A percentile compares a stretch with the other conserved stretches of the same genome.
Conservation (phyloP, 768 basidiomycete species). For the Floccularia luteovirens region DNA sequence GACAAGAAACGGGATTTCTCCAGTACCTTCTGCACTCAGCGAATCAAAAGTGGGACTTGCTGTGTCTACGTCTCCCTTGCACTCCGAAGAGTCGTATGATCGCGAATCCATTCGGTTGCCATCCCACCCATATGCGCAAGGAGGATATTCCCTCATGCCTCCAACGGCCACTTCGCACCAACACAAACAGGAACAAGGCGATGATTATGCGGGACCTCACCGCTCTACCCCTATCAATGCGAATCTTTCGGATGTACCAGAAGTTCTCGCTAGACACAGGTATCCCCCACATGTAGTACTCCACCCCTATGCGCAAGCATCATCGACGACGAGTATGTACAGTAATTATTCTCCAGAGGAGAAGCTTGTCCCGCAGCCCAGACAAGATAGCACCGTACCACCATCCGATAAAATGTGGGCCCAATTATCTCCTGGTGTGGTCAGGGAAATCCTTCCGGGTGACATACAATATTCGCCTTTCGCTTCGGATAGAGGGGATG, state of each 20-base stretch:
- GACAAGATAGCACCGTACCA: conserved; percentile 30
- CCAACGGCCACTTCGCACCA: neutral
- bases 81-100: conserved; percentile 17
- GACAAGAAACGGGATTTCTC: conserved; percentile 17
- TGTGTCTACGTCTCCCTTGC: conserved; percentile 23
- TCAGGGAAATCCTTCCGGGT: conserved; percentile 34
- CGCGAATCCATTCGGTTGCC: conserved; percentile 25
- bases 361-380: conserved; percentile 21
- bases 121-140: conserved; percentile 44
- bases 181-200: conserved; percentile 8
- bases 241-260: conserved; percentile 11
- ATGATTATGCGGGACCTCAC: conserved; percentile 29
- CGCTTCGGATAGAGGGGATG: conserved; percentile 15
- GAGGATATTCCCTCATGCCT: conserved; percentile 22
- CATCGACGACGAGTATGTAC: conserved; percentile 22
- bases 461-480: conserved; percentile 45
- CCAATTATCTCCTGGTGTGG: conserved; percentile 32
- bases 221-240: conserved; percentile 11
- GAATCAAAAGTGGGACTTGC: conserved; percentile 29
- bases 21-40: conserved; percentile 19
- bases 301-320: conserved; percentile 37
- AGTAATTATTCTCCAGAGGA: conserved; percentile 23
- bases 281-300: conserved; percentile 27
- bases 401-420: conserved; percentile 45
- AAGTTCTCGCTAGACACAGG: conserved; percentile 24